Evolutionary conservation across 192 early-diverging fungal species (phyloP).

Genomic region (Coemansia interrupta): DNA sequence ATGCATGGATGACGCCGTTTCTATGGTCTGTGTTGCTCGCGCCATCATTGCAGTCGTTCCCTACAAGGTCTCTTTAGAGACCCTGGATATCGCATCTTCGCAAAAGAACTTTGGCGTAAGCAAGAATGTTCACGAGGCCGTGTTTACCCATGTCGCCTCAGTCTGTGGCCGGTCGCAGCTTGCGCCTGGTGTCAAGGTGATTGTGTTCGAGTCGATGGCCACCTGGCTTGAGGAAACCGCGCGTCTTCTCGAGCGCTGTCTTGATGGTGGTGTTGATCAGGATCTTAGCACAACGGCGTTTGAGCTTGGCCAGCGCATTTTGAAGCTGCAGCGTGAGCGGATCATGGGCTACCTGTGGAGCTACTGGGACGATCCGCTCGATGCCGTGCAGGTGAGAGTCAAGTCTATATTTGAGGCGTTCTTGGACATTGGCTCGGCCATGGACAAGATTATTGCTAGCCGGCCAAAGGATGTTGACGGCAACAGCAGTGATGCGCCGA

Average conservation of each 20-base stretch:
- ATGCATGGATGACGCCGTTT: conserved; percentile 46
- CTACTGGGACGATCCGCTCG: conserved; percentile 85
- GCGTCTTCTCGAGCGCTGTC: conserved; percentile 35
- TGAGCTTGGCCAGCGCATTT: conserved; percentile 45
- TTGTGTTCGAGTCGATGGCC: conserved; percentile 73
- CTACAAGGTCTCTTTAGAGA: conserved; percentile 27
- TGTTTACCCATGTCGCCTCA: conserved; percentile 60
- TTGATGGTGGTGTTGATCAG: neutral
- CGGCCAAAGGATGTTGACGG: conserved; percentile 13
- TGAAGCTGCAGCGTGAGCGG: conserved; percentile 51
- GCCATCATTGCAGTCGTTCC: conserved; percentile 38
- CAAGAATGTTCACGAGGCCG: conserved; percentile 57
- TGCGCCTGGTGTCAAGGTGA: conserved; percentile 63
- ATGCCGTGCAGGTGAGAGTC: conserved; percentile 73
- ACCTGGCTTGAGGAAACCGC: conserved; percentile 64
- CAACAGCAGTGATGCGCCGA: neutral
- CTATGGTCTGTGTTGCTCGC: conserved; percentile 51
- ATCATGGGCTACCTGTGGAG: conserved; percentile 72
- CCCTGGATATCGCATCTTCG: conserved; percentile 24
- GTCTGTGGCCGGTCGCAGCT: conserved; percentile 63
- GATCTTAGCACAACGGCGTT: conserved; percentile 17
- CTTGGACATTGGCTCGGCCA: conserved; percentile 58
- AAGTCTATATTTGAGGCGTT: conserved; percentile 67
- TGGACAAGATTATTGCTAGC: conserved; percentile 22
- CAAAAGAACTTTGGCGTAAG: conserved; percentile 10